A percentile compares a stretch with the other conserved stretches of the same genome.
These are phyloP conservation scores for Cyberlindnera xylosilytica DNA, from an alignment of 805 yeast species.

Conservation along the genomic window DNA sequence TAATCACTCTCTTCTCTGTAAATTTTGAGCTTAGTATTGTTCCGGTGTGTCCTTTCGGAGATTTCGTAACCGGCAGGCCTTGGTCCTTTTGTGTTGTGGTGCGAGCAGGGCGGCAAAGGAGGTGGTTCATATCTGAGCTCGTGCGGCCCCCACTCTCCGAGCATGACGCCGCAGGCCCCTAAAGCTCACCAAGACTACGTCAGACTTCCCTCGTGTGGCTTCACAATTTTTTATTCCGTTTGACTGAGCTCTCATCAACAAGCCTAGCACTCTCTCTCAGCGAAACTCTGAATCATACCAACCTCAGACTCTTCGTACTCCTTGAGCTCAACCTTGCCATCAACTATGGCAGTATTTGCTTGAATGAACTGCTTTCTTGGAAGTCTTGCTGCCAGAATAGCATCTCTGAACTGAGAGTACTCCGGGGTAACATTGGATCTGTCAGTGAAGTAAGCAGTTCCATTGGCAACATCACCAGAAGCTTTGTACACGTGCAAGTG, in stretches of 20 bases:
- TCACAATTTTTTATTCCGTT: too few relatives aligned
- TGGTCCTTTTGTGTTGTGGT: too few relatives aligned
- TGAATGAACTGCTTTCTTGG: slow-evolving; percentile 86
- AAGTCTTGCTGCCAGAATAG: slow-evolving; percentile 65
- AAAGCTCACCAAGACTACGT: too few relatives aligned
- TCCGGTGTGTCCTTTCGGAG: too few relatives aligned
- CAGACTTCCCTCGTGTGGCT: too few relatives aligned
- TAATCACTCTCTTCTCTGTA: background rate
- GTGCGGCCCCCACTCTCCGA: too few relatives aligned
- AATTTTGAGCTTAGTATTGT: too few relatives aligned
- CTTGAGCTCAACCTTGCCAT: slow-evolving; percentile 45
- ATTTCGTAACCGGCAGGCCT: too few relatives aligned
- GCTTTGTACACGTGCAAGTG: slow-evolving; percentile 78
- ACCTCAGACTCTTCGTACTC: slow-evolving; percentile 72
- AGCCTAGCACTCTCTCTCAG: slow-evolving; percentile 44
- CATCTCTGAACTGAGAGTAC: slow-evolving; percentile 60
- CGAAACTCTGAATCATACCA: slow-evolving; percentile 79
- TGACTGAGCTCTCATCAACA: too few relatives aligned
- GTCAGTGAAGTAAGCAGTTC: slow-evolving; percentile 58
- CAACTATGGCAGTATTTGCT: slow-evolving; percentile 59
- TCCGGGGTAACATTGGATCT: slow-evolving; percentile 68
- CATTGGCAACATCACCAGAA: slow-evolving; percentile 66
- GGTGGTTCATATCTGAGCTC: too few relatives aligned
- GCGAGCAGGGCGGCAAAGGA: too few relatives aligned
- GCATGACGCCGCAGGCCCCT: too few relatives aligned